Evolutionary conservation across 148 eudicot genomes (phyloP), one percentile per base, ranked within the genome.

Genomic region (Suaeda aralocaspica): DNA sequence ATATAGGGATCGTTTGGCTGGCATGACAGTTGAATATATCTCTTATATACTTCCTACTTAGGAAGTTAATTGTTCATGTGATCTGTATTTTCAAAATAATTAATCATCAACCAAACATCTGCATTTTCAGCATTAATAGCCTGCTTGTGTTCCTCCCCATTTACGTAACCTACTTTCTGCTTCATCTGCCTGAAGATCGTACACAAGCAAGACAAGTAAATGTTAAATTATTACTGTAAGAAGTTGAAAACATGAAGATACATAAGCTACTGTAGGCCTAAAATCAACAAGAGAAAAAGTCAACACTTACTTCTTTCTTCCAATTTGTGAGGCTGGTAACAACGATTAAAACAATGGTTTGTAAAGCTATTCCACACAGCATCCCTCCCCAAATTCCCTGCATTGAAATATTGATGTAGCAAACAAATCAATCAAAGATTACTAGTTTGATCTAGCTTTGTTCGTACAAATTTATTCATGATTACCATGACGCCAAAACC

Each of bases 351-450:
- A 90, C 83, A 4, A 73, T 21, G 11, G 96, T 90, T 70, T 90
- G 96, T 82, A 88, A 72, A 57, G 74, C 64, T 44, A 88, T 86
- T 74, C 96, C 96, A 49, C 86, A 87, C 21, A 86, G 77, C 95
- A 89, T 83, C 28, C 95, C 95, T n/a, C 95, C 81, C 95, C 96
- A 90, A 36, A 90, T 83, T 70, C 96, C 96, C 96, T 90, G 76
- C 74, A 82, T 6, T 10, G 28, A 64, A 58, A 56, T 30, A 26
- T 36, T 29, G 1, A 34, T 30, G 24, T 6, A 9, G 29, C 0
- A 31, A 8, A 58, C 28, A 13, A 13, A 31, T 5, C 4, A 9
- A 5, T 16, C 1, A 64, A 51, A 26, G 6, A 13, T 5, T 45
- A 8, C n/a, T n/a, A n/a, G n/a, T 18, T 3, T 15, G 18, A 49